These are phyloP conservation scores for Grammothele lineata DNA, from an alignment of 768 basidiomycete genomes.

Conservation along the genomic window DNA sequence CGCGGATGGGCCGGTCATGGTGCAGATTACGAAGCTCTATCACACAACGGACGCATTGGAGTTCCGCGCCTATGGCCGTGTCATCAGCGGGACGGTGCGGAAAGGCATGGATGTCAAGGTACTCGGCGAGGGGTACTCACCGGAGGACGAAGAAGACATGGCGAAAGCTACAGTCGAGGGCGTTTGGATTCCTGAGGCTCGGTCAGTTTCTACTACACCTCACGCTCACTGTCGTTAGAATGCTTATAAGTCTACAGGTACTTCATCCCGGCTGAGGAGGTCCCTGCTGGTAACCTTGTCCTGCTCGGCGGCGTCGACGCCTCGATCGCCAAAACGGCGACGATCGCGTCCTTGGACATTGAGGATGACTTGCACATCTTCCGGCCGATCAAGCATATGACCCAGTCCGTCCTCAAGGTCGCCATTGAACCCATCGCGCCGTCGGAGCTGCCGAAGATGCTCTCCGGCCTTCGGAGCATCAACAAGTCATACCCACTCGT, in stretches of 20 bases:
- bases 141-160: conserved; percentile 99
- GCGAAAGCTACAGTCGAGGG: conserved; percentile 78
- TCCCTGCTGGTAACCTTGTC: conserved; percentile 89
- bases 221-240: neutral
- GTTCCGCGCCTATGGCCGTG: conserved; percentile 93
- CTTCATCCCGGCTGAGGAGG: conserved; percentile 83
- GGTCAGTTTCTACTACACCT: conserved; percentile 43
- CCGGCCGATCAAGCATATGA: conserved; percentile 94
- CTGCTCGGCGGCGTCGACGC: conserved; percentile 90
- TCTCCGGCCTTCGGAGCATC: conserved; percentile 92
- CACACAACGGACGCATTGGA: conserved; percentile 96
- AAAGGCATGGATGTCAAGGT: conserved; percentile 88
- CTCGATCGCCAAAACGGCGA: conserved; percentile 94
- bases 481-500: conserved; percentile 97
- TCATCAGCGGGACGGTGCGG: conserved; percentile 85
- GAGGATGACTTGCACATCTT: conserved; percentile 93
- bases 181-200: conserved; percentile 86
- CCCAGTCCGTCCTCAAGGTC: conserved; percentile 94
- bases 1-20: conserved; percentile 82
- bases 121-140: conserved; percentile 96
- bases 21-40: conserved; percentile 92
- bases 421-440: conserved; percentile 98
- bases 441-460: conserved; percentile 98
- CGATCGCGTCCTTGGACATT: conserved; percentile 65
- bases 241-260: conserved; percentile 48